Evolutionary conservation across 1,139 yeast species (phyloP), one percentile per base, ranked within the genome.

Genomic region (Chernovozyma aurita): DNA sequence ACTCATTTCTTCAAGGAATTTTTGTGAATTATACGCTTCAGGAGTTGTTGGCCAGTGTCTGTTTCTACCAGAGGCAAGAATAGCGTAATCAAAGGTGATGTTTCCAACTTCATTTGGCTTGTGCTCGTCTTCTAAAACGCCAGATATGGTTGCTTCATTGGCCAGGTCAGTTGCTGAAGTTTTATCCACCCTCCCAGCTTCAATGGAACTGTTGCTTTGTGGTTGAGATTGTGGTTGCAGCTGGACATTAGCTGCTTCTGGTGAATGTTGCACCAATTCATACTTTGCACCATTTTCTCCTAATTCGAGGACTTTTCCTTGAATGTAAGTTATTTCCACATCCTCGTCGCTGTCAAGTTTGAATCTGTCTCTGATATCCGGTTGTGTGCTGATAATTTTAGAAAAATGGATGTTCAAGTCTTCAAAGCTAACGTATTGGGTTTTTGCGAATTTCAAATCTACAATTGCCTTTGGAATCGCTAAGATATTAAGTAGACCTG

Each of bases 1-100:
- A 4, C 38, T 39, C 72, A 68, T 65, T 42, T 68, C 73, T 14
- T 49, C 44, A 29, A 62, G 30, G 42, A 53, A 68, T 12, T 45
- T 44, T 7, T 53, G 55, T 35, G 42, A 44, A 14, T 61, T 64
- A 39, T 44, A 52, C 1, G 66, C 72, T 20, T 47, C 44, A 1
- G 81, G 81, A 16, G 76, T 73, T 25, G 74, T 66, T 11, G 81
- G 82, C 77, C 78, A 75, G 30, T 57, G 53, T 40, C 80, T 54
- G 40, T 72, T 62, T 48, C 80, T 53, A 1, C 82, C 82, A 3
- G 73, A 54, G 3, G 80, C 77, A 42, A 67, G 49, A 4, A 75
- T 57, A 17, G 69, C 69, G 42, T 70, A 74, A 44, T 74, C 77
- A 48, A 73, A 76, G n/a, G 53, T 53, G 16, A 73, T 50, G 1